These are phyloP conservation scores for Shiraia sp. DNA, from an alignment of 2,329 filamentous ascomycete genomes.

Conservation along the genomic window DNA sequence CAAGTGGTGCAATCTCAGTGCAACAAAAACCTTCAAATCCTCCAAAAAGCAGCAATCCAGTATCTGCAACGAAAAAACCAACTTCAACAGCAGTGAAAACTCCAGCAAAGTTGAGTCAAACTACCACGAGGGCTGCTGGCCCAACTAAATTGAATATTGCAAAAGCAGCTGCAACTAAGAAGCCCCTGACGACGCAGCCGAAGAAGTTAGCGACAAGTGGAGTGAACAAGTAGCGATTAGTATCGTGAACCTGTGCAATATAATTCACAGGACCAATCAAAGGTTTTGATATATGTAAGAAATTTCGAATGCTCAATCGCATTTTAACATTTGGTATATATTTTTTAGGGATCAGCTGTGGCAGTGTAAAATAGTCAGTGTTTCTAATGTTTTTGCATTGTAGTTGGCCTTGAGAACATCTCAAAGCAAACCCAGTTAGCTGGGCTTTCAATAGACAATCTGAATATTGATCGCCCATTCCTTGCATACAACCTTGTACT, in stretches of 20 bases:
- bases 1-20: slow-evolving; percentile 27
- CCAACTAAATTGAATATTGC: slow-evolving; percentile 7
- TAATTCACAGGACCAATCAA: no score
- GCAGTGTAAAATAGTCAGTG: not conserved
- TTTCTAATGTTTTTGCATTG: not conserved
- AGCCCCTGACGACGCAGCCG: slow-evolving; percentile 1
- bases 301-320: no score
- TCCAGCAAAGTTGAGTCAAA: not conserved
- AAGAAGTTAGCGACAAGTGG: slow-evolving; percentile 4
- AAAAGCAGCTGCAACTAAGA: slow-evolving; percentile 7
- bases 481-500: slow-evolving; percentile 6
- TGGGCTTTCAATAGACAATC: no score
- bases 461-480: not conserved
- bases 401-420: not conserved
- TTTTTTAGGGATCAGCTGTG: not conserved
- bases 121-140: not conserved
- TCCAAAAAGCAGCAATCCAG: slow-evolving; percentile 2
- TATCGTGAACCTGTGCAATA: no score
- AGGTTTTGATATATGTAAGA: no score
- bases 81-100: slow-evolving; percentile 2
- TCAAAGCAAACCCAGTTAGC: no score
- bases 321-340: not conserved
- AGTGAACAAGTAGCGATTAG: slow-evolving; percentile 7
- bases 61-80: slow-evolving; percentile 10
- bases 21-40: slow-evolving; percentile 15